Conservation (phyloP, 805 yeast genomes). For the Saturnispora kantuleensis region DNA sequence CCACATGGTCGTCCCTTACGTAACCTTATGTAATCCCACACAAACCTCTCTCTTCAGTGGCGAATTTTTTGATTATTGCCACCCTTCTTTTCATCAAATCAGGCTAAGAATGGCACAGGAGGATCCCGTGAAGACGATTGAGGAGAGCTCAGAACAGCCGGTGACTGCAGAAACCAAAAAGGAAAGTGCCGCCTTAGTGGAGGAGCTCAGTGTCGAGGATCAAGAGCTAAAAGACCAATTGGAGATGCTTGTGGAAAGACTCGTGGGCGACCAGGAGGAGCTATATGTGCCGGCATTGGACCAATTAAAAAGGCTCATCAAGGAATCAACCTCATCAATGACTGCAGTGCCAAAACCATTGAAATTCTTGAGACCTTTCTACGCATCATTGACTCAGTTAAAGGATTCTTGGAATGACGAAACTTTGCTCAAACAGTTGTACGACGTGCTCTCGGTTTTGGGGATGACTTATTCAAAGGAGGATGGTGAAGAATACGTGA, state of each 20-base stretch:
- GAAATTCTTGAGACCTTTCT: slow-evolving; percentile 87
- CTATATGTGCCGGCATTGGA: slow-evolving; percentile 55
- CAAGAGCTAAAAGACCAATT: slow-evolving; percentile 76
- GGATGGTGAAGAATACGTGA: slow-evolving; percentile 39
- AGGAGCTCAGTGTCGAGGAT: slow-evolving; percentile 90
- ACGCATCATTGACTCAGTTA: slow-evolving; percentile 52
- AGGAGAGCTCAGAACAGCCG: too few relatives aligned
- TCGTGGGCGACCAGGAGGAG: slow-evolving; percentile 43
- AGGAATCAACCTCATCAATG: slow-evolving; percentile 95
- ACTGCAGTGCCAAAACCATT: slow-evolving; percentile 99
- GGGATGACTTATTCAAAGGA: slow-evolving; percentile 90
- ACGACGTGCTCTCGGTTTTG: slow-evolving; percentile 84
- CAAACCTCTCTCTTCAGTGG: neutral
- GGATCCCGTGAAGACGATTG: slow-evolving; percentile 9
- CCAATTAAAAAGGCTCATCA: slow-evolving; percentile 64
- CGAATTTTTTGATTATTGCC: slow-evolving; percentile 1
- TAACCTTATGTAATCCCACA: neutral
- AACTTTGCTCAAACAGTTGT: slow-evolving; percentile 41
- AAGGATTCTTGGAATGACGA: slow-evolving; percentile 55
- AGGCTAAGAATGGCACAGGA: neutral
- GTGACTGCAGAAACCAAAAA: too few relatives aligned
- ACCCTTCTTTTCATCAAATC: neutral
- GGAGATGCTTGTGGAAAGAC: slow-evolving; percentile 75
- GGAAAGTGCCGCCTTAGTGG: slow-evolving; percentile 34
- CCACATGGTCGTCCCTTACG: too few relatives aligned